phyloP scores from a whole-genome alignment of 441 rosid genomes.

The Hura crepitans region DNA sequence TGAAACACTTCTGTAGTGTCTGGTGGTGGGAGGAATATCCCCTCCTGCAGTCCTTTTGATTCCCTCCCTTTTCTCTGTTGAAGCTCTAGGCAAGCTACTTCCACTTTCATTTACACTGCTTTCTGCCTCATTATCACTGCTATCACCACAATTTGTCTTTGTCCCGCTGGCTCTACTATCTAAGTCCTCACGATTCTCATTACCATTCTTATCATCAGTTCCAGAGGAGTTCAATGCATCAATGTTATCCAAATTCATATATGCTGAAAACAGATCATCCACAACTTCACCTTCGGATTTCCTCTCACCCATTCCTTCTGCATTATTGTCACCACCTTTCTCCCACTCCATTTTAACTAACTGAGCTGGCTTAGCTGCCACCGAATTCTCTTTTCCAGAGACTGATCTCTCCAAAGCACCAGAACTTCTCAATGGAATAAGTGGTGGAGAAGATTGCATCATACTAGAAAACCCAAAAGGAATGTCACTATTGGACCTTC shows the following conservation, averaged over 20 bases:
- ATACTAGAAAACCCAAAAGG: constrained; percentile 51
- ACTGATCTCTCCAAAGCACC: constrained; percentile 40
- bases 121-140: constrained; percentile 92
- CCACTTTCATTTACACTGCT: constrained; percentile 59
- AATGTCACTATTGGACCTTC: constrained; percentile 85
- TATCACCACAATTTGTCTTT: constrained; percentile 68
- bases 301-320: constrained; percentile 68
- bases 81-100: constrained; percentile 42
- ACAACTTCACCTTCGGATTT: constrained; percentile 69
- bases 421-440: constrained; percentile 42
- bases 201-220: constrained; percentile 63
- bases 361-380: constrained; percentile 51
- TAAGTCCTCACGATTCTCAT: constrained; percentile 72
- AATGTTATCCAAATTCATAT: constrained; percentile 83
- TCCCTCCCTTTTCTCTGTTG: constrained; percentile 59
- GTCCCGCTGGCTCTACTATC: constrained; percentile 88
- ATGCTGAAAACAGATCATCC: constrained; percentile 84
- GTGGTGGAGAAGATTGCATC: constrained; percentile 51
- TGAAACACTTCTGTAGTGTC: constrained; percentile 88
- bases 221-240: constrained; percentile 79
- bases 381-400: constrained; percentile 45
- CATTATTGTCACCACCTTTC: constrained; percentile 36
- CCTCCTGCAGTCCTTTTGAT: constrained; percentile 69
- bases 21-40: constrained; percentile 62
- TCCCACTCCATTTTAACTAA: constrained; percentile 77